These are phyloP conservation scores for Candida multigemmis DNA, from an alignment of 805 yeast genomes.

Conservation along the genomic window DNA sequence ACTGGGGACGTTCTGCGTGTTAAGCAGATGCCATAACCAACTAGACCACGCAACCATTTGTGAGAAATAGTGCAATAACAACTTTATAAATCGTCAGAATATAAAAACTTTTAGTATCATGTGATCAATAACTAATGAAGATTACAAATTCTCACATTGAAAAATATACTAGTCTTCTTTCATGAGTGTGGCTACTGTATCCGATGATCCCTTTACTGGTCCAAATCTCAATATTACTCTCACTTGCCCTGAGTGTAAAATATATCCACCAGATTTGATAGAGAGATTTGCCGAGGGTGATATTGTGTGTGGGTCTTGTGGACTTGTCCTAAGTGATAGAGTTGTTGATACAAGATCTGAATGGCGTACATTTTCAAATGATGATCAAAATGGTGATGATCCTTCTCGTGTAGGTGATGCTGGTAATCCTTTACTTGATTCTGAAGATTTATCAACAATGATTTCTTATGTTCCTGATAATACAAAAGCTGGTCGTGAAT, in stretches of 20 bases:
- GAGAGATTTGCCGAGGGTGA: conserved; percentile 97
- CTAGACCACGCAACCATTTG: conserved; percentile 76
- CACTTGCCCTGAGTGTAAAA: conserved; percentile 94
- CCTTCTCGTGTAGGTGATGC: conserved; percentile 99
- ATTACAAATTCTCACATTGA: too few species aligned
- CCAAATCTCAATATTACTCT: conserved; percentile 83
- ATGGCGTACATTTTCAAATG: conserved; percentile 98
- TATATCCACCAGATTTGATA: conserved; percentile 88
- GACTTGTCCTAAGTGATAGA: conserved; percentile 83
- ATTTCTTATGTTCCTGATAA: conserved; percentile 85
- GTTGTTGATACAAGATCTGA: conserved; percentile 94
- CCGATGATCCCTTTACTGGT: conserved; percentile 38
- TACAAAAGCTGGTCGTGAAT: conserved; percentile 77
- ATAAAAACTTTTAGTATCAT: too few species aligned
- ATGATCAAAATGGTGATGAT: conserved; percentile 96
- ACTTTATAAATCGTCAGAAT: too few species aligned
- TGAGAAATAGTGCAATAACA: too few species aligned
- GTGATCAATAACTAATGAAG: too few species aligned
- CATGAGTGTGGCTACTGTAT: too few species aligned
- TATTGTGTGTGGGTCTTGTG: conserved; percentile 97
- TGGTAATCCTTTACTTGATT: conserved; percentile 82
- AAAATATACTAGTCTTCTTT: too few species aligned
- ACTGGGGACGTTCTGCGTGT: conserved; percentile 99
- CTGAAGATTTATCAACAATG: conserved; percentile 86
- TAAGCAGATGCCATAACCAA: conserved; percentile 99